These are phyloP conservation scores for Bipolaris cookei DNA, from an alignment of 2,329 filamentous ascomycete genomes.

Conservation along the genomic window DNA sequence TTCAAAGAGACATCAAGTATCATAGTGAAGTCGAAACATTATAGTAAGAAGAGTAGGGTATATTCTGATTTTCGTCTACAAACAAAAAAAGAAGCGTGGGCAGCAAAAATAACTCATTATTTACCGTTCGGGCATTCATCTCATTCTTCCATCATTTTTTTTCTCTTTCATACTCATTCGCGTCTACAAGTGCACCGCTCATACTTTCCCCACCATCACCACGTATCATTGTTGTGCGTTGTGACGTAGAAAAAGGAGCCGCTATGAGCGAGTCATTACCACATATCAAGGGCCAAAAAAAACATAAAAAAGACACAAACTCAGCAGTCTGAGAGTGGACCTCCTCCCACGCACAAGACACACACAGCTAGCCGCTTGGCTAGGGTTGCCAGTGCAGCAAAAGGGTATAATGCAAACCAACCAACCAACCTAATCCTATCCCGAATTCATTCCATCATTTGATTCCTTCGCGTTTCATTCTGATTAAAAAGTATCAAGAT, in stretches of 20 bases:
- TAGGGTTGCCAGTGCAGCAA: conserved; percentile 7
- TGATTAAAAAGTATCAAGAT: neutral
- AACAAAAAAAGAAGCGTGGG: neutral
- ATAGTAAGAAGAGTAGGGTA: conserved; percentile 5
- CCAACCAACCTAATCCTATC: conserved; percentile 1
- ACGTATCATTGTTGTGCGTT: neutral
- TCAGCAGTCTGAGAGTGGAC: conserved; percentile 3
- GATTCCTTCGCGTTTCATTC: conserved; percentile 1
- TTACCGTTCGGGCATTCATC: conserved; percentile 1
- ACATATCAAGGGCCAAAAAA: neutral
- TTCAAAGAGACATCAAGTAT: too few relatives aligned
- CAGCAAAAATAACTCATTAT: conserved; percentile 7
- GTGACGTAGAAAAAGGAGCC: neutral
- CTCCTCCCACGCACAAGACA: conserved; percentile 5
- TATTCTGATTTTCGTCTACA: conserved; percentile 4
- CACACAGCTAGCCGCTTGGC: conserved; percentile 4
- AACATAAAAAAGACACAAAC: conserved; percentile 1
- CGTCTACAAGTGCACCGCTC: neutral
- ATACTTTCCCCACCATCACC: too few relatives aligned
- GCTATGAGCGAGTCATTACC: neutral
- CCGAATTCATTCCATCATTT: conserved; percentile 6
- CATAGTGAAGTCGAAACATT: too few relatives aligned
- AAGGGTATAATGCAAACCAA: conserved; percentile 11
- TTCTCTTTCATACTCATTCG: neutral
- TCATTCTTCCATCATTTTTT: neutral